Evolutionary conservation across 306 rosid species (phyloP), one percentile per base, ranked within the genome.

Genomic region (Elaeagnus macrophylla): DNA sequence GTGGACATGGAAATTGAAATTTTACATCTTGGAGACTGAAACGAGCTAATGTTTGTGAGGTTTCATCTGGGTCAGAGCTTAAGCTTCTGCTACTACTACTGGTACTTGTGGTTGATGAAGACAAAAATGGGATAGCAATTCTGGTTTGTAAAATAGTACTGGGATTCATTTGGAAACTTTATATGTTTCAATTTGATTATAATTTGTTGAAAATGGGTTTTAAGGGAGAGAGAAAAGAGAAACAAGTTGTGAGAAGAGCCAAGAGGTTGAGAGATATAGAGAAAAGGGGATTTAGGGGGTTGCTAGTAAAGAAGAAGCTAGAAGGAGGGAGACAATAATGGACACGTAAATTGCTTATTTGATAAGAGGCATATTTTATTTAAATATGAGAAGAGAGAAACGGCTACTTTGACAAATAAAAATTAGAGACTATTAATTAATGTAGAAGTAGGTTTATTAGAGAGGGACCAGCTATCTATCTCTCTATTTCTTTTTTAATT

Each of bases 371-470:
- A 25, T 3, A 2, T 25, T 59, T 59, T 19, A 19, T 63, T 72
- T 55, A 59, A 66, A 67, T 6, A 7, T 8, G 50, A 48, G 67
- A 58, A 36, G 19, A 70, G 75, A 66, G 54, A 59, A 77, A 81
- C 95, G 86, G 79, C 81, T 86, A 78, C 59, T 72, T 73, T 75
- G 80, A 74, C 74, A 64, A 38, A 32, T 37, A 44, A n/a, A n/a
- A n/a, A n/a, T n/a, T n/a, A n/a, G n/a, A 5, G 44, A 14, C 45
- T 65, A 38, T 37, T 64, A 48, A 15, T 68, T 25, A 25, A 25
- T 25, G 32, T 1, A 54, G 58, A 56, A 77, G 59, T 61, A 53
- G 64, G 65, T 52, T 51, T 25, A 25, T 25, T 25, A 25, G 32
- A 25, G 32, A 25, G 32, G 32, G 4, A 25, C 32, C 32, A 2